A percentile compares a stretch with the other conserved stretches of the same genome.
Conservation (phyloP, 345 rosid species). For the Turnera subulata region DNA sequence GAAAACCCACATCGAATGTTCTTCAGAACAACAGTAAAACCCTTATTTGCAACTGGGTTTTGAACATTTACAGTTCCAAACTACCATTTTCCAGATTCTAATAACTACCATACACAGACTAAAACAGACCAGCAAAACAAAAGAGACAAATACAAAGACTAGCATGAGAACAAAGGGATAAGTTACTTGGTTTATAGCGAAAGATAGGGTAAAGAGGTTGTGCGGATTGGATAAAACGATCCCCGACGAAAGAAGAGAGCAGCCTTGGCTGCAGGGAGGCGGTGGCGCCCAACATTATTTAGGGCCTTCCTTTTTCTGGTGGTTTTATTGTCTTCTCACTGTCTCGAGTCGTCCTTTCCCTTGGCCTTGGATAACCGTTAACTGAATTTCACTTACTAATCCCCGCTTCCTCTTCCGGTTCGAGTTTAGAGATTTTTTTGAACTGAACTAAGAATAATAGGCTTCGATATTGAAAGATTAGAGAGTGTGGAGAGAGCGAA, state of each 20-base stretch:
- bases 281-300: conserved; percentile 54
- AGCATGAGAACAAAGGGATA: not conserved
- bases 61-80: not conserved
- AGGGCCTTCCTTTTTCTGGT: not conserved
- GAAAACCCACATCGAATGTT: not conserved
- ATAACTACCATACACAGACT: not conserved
- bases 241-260: conserved; percentile 57
- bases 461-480: too few relatives aligned
- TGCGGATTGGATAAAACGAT: conserved; percentile 37
- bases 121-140: not conserved
- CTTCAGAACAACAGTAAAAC: too few relatives aligned
- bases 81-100: not conserved
- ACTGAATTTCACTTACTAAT: too few relatives aligned
- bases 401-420: too few relatives aligned
- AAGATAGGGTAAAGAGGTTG: conserved; percentile 50
- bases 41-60: conserved; percentile 2
- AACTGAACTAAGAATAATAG: too few relatives aligned
- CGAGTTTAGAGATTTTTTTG: too few relatives aligned
- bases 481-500: too few relatives aligned
- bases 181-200: conserved; percentile 45
- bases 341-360: not conserved
- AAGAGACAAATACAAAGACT: not conserved
- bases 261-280: conserved; percentile 56
- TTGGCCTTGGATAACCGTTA: not conserved
- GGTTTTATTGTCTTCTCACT: not conserved